A percentile compares a stretch with the other conserved stretches of the same genome.
These are phyloP conservation scores for Alternaria incomplexa DNA, from an alignment of 2,329 filamentous ascomycete species.

Conservation along the genomic window DNA sequence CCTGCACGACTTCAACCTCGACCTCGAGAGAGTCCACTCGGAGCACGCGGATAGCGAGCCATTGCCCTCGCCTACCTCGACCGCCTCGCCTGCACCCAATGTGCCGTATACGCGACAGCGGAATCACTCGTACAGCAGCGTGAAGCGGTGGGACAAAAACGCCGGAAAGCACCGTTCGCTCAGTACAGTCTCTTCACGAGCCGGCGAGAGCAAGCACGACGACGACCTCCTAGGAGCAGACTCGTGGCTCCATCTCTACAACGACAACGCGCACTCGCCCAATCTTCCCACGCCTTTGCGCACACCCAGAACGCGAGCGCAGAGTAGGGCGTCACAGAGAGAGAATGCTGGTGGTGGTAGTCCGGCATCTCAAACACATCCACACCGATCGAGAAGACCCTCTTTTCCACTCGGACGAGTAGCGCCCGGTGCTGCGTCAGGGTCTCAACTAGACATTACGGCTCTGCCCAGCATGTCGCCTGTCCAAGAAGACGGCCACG, in stretches of 20 bases:
- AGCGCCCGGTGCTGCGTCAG: slow-evolving; percentile 11
- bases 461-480: slow-evolving; percentile 34
- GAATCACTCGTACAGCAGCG: not conserved
- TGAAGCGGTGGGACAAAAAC: slow-evolving; percentile 1
- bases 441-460: slow-evolving; percentile 32
- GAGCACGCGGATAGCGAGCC: slow-evolving; percentile 22
- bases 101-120: slow-evolving; percentile 15
- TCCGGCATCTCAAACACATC: slow-evolving; percentile 8
- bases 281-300: slow-evolving; percentile 2
- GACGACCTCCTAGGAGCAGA: slow-evolving; percentile 10
- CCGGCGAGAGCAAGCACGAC: not conserved
- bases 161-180: slow-evolving; percentile 3
- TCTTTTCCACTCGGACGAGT: slow-evolving; percentile 9
- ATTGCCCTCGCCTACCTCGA: slow-evolving; percentile 1
- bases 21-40: slow-evolving; percentile 6
- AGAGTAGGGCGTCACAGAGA: slow-evolving; percentile 3
- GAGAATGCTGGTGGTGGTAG: slow-evolving; percentile 3
- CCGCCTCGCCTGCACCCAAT: slow-evolving; percentile 25
- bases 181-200: slow-evolving; percentile 5
- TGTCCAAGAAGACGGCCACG: not conserved
- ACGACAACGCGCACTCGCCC: slow-evolving; percentile 10
- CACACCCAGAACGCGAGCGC: slow-evolving; percentile 2
- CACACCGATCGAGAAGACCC: slow-evolving; percentile 11
- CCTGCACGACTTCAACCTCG: slow-evolving; percentile 27
- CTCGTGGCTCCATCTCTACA: slow-evolving; percentile 14